A percentile compares a stretch with the other conserved stretches of the same genome.
Evolutionary conservation across 176 grass and related monocot species (phyloP).

Genomic region (Urochloa ruziziensis): DNA sequence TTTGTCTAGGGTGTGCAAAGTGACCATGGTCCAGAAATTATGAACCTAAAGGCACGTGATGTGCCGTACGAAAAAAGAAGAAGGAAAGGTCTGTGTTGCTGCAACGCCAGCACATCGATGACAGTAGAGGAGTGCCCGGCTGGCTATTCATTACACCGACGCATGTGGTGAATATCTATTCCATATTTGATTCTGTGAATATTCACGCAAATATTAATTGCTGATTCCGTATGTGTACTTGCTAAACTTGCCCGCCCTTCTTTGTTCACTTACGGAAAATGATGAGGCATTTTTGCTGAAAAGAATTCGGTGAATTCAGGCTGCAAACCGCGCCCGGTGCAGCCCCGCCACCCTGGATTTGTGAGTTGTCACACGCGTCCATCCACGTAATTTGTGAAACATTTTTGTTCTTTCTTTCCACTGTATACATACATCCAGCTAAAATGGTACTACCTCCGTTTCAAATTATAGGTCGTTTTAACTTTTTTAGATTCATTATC

Average conservation of each 20-base stretch:
- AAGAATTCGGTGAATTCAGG: too few species aligned
- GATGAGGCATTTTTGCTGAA: not conserved
- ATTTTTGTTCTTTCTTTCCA: not conserved
- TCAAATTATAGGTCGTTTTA: too few species aligned
- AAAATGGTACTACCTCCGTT: too few species aligned
- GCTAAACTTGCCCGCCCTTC: not conserved
- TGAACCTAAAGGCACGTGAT: slow-evolving; percentile 10
- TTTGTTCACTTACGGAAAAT: not conserved
- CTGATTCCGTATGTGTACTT: not conserved
- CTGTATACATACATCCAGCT: not conserved
- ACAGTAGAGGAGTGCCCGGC: not conserved
- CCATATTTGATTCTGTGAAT: slow-evolving; percentile 4
- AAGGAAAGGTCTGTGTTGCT: not conserved
- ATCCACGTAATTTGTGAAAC: too few species aligned
- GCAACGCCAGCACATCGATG: not conserved
- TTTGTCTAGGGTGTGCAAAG: not conserved
- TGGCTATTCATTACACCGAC: not conserved
- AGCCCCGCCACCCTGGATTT: too few species aligned
- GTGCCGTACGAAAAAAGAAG: not conserved
- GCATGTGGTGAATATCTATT: not conserved
- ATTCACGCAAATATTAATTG: not conserved
- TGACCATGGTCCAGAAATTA: not conserved
- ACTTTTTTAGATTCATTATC: too few species aligned
- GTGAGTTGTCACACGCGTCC: too few species aligned
- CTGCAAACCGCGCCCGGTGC: too few species aligned